phyloP scores from a whole-genome alignment of 2,329 filamentous ascomycete species.

The Cytospora leucostoma region DNA sequence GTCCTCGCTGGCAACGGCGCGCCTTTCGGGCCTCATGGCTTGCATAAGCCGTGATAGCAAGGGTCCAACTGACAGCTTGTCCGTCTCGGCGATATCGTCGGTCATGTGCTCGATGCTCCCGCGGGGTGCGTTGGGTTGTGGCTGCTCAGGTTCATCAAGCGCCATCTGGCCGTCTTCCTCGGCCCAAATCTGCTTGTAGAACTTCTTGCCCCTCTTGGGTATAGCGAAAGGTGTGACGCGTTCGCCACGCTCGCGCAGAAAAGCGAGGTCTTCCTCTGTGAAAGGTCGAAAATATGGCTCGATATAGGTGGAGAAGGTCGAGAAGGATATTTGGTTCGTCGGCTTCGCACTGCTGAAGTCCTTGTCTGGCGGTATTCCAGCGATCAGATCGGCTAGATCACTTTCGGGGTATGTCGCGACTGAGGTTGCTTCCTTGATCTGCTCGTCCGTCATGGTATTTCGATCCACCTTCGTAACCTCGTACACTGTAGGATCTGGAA shows the following conservation, averaged over 20 bases:
- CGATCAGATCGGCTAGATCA: slow-evolving; percentile 81
- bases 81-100: slow-evolving; percentile 83
- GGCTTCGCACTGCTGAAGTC: slow-evolving; percentile 96
- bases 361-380: slow-evolving; percentile 86
- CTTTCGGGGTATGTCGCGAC: slow-evolving; percentile 80
- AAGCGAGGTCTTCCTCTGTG: slow-evolving; percentile 91
- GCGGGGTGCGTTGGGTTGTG: slow-evolving; percentile 78
- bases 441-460: slow-evolving; percentile 77
- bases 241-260: slow-evolving; percentile 87
- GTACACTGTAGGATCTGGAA: slow-evolving; percentile 89
- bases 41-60: slow-evolving; percentile 80
- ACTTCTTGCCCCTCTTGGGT: slow-evolving; percentile 78
- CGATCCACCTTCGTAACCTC: slow-evolving; percentile 74
- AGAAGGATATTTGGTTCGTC: slow-evolving; percentile 89
- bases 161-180: slow-evolving; percentile 86
- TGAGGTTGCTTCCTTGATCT: slow-evolving; percentile 84
- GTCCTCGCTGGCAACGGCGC: slow-evolving; percentile 50
- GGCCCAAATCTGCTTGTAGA: slow-evolving; percentile 90
- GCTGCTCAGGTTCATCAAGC: slow-evolving; percentile 69
- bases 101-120: slow-evolving; percentile 85
- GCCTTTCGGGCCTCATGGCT: slow-evolving; percentile 75
- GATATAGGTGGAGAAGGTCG: slow-evolving; percentile 87
- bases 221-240: slow-evolving; percentile 81
- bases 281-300: slow-evolving; percentile 90
- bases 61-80: slow-evolving; percentile 85